Evolutionary conservation across 2,329 filamentous ascomycete genomes (phyloP).

Genomic region (Cladosporium halotolerans): DNA sequence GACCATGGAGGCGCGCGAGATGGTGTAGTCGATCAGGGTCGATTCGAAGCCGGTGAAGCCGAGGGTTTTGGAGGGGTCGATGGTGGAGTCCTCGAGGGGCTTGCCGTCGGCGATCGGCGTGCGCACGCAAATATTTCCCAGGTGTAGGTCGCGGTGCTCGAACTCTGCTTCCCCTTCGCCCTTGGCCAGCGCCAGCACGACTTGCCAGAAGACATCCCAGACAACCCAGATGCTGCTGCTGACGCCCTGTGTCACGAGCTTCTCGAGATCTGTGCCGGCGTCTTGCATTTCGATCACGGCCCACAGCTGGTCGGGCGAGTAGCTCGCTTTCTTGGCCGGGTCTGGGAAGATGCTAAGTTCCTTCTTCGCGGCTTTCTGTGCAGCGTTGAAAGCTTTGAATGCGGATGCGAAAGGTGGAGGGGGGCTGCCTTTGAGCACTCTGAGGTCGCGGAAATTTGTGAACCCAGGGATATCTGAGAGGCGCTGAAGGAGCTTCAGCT

Average conservation of each 20-base stretch:
- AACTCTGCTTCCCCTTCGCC: constrained; percentile 56
- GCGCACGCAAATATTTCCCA: constrained; percentile 59
- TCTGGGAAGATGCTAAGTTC: constrained; percentile 49
- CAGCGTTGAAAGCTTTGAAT: constrained; percentile 41
- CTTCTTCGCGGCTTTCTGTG: constrained; percentile 34
- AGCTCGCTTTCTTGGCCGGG: constrained; percentile 48
- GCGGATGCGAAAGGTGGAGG: constrained; percentile 44
- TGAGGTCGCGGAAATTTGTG: constrained; percentile 54
- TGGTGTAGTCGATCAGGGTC: constrained; percentile 62
- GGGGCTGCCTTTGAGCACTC: constrained; percentile 52
- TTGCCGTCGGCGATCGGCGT: background rate
- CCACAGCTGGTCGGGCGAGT: constrained; percentile 54
- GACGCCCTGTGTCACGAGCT: constrained; percentile 26
- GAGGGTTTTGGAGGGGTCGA: constrained; percentile 35
- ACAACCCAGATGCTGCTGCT: constrained; percentile 39
- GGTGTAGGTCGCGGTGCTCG: constrained; percentile 61
- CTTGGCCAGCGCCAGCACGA: constrained; percentile 55
- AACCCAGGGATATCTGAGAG: constrained; percentile 57
- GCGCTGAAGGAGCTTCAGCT: constrained; percentile 50
- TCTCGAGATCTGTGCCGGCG: constrained; percentile 53
- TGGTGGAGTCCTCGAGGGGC: background rate
- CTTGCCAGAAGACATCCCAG: constrained; percentile 63
- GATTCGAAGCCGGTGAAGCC: constrained; percentile 52
- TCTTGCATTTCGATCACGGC: constrained; percentile 61
- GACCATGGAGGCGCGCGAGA: constrained; percentile 54